Base-by-base conservation (phyloP, 352 stramenopile species). In the Phytopythium aichiense region DNA sequence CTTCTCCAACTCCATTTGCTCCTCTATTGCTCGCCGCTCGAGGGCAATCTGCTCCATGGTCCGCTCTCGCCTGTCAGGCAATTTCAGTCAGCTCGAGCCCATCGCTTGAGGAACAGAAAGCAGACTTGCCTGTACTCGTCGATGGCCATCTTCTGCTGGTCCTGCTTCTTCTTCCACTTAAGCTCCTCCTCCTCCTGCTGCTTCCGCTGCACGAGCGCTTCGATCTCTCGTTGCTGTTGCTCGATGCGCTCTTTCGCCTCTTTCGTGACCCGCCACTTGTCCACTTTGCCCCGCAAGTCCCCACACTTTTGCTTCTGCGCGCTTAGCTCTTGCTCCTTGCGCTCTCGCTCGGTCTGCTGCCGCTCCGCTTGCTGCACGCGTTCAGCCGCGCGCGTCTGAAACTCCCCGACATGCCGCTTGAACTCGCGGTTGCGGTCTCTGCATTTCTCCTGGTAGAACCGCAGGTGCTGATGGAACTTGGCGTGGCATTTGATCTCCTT, bases 191-290 rank as follows among this genome's bases (percentile, higher is more conserved):
- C 73, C 33, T 82, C 56, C 28, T 66, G 64, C 55, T 66, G 67
- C 58, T 89, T 72, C 40, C 57, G 38, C 30, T 66, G 31, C 5
- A 87, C 20, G 11, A 90, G 33, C 58, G 54, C 42, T 37, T 88
- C 77, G 22, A 90, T 71, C 56, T 87, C 79, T 0, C 65, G 63
- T 60, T 90, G 79, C 55, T 92, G 79, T 25, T 58, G 58, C 56
- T 72, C 68, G 31, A 91, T 89, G 11, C 82, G 74, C 25, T 77
- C 74, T 50, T 87, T 73, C 0, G 79, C 80, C 43, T 88, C 75
- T 56, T 87, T 87, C 1, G 69, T 66, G 0, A 72, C 64, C 31
- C 71, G 76, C 78, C 76, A 91, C 38, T 84, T 65, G 2, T 63
- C 62, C 38, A 93, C 73, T 68, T 74, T 70, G 0, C 59, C 67